Conservation (phyloP, 1,284 basidiomycete species). For the Austroboletus niveus region DNA sequence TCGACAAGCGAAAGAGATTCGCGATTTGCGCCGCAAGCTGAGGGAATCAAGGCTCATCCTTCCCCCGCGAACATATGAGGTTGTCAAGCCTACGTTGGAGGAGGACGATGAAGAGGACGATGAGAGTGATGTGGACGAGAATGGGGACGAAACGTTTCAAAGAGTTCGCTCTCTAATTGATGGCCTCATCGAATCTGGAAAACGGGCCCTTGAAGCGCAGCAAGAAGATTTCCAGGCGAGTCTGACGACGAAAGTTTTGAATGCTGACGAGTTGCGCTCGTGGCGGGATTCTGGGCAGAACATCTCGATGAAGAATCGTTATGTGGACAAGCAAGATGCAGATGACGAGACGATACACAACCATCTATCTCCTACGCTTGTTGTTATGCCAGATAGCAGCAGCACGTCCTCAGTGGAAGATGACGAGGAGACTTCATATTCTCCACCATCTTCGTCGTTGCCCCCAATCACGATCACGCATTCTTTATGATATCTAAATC, state of each 20-base stretch:
- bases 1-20: constrained; percentile 77
- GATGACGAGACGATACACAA: constrained; percentile 29
- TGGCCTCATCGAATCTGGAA: constrained; percentile 57
- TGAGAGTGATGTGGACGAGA: constrained; percentile 43
- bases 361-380: constrained; percentile 34
- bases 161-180: constrained; percentile 64
- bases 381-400: constrained; percentile 32
- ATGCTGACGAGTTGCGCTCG: constrained; percentile 61
- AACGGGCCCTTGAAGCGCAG: constrained; percentile 58
- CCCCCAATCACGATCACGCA: constrained; percentile 44
- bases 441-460: constrained; percentile 19
- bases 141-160: constrained; percentile 47
- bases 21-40: constrained; percentile 70
- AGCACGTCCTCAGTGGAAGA: constrained; percentile 32
- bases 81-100: constrained; percentile 48
- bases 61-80: constrained; percentile 61
- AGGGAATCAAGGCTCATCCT: constrained; percentile 75
- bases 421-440: constrained; percentile 23
- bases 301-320: constrained; percentile 5
- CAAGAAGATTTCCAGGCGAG: constrained; percentile 49
- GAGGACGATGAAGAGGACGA: constrained; percentile 42
- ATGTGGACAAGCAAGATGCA: constrained; percentile 21
- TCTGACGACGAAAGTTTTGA: constrained; percentile 62
- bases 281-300: constrained; percentile 47
- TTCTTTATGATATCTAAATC: constrained; percentile 26